Base-by-base conservation (phyloP, 768 basidiomycete genomes). In the Calvatia gigantea region DNA sequence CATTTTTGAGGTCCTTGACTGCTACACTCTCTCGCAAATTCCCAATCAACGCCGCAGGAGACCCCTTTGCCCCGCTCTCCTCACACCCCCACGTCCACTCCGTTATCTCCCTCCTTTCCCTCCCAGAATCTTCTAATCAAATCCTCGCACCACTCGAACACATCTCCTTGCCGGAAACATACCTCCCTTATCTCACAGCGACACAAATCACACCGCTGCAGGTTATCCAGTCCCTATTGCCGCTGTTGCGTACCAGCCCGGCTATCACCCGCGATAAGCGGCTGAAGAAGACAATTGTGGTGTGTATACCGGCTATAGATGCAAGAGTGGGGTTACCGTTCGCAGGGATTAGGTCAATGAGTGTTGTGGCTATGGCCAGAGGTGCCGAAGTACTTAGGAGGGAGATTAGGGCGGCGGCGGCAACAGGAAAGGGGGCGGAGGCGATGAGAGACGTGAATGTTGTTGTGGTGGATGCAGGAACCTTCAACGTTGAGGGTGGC, bases 11-110 rank as follows among this genome's bases (percentile, higher is more conserved):
- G 52, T 93, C 91, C 6, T 73, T 95, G 35, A 77, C 84, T 2
- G 87, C 92, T 0, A 85, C 90, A 0, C 77, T 95, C 7, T 87
- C 88, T 15, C 86, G 91, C 59, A 82, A 84, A 45, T 95, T 92
- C 71, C 93, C 93, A 3, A 80, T 91, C 60, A 85, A 81, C 31
- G 69, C 84, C 6, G 73, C 88, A 2, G 93, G 93, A 23, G 94
- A 95, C 67, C 92, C 93, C 1, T 90, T 85, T 66, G 82, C 78
- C 21, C 76, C 86, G 0, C 82, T 85, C 21, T 73, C 83, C 25
- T 70, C 84, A 15, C 78, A 85, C 64, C 84, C 88, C 2, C 83
- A 88, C 68, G 76, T 95, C 41, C 85, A 89, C 59, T 87, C 90
- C 19, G 74, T 93, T 61, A 78, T 95, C 61, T 92, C 89, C 39